Evolutionary conservation across 306 rosid species (phyloP).

Genomic region (Abrus pulchellus): DNA sequence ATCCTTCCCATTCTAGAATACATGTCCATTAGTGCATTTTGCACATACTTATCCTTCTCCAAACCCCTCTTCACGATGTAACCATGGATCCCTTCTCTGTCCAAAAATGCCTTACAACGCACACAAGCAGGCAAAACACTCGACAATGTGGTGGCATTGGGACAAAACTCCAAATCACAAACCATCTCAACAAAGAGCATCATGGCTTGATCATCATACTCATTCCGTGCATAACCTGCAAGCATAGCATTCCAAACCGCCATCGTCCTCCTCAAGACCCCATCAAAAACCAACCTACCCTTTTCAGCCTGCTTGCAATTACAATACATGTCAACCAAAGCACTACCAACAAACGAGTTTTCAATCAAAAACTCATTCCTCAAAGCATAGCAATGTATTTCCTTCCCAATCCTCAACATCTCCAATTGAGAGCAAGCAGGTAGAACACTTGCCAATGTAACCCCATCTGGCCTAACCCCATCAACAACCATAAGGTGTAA

Average conservation of each 20-base stretch:
- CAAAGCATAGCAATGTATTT: slow-evolving; percentile 74
- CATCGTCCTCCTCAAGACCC: slow-evolving; percentile 51
- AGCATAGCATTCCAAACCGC: slow-evolving; percentile 88
- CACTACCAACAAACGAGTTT: slow-evolving; percentile 79
- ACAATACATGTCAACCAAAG: slow-evolving; percentile 91
- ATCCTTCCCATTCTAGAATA: slow-evolving; percentile 76
- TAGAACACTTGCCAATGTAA: slow-evolving; percentile 79
- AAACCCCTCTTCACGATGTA: slow-evolving; percentile 69
- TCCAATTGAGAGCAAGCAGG: slow-evolving; percentile 90
- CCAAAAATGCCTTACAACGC: slow-evolving; percentile 55
- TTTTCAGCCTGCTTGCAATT: slow-evolving; percentile 66
- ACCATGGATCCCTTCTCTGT: slow-evolving; percentile 76
- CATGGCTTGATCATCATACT: slow-evolving; percentile 69
- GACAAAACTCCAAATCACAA: slow-evolving; percentile 49
- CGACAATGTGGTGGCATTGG: slow-evolving; percentile 76
- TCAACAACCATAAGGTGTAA: slow-evolving; percentile 59
- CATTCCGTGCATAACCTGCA: slow-evolving; percentile 77
- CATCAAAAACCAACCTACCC: slow-evolving; percentile 71
- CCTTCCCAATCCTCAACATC: slow-evolving; percentile 68
- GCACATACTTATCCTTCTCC: slow-evolving; percentile 72
- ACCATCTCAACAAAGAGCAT: slow-evolving; percentile 72
- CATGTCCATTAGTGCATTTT: slow-evolving; percentile 88
- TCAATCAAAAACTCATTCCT: slow-evolving; percentile 58
- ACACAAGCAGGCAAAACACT: slow-evolving; percentile 80
- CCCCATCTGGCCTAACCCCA: slow-evolving; percentile 75